Base-by-base conservation (phyloP, 345 rosid species). In the Eucalyptus pauciflora region DNA sequence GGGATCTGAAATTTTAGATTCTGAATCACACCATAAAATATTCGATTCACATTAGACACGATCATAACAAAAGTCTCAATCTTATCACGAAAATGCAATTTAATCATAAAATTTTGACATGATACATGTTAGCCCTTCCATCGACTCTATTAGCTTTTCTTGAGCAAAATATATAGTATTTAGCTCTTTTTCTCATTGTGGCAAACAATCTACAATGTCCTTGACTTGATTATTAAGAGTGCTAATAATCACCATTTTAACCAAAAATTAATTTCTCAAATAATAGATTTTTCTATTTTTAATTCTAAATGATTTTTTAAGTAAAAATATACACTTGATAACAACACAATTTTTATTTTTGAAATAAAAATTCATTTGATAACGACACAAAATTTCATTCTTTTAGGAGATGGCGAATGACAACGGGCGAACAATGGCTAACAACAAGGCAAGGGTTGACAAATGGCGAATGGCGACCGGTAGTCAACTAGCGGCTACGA, bases 331-430 rank as follows among this genome's bases (percentile, higher is more conserved):
- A 52, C 1, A 0, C 10, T 52, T 1, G 1, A 52, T 52, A 52
- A 0, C 4, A 52, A 52, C 24, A 18, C 4, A 3, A 18, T 18
- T 52, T 52, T 1, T 18, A 52, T 18, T 52, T 10, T 52, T 2
- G 0, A 0, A 52, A 52, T 18, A 52, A 18, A 52, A 52, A 1
- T 52, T 52, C 1, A 0, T 52, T 52, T 52, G 4, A 52, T 52
- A 52, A 51, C 3, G 8, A 51, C 4, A 51, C 2, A 17, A 45
- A 45, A 51, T 51, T 51, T 51, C 20, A 1, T 8, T 2, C 8
- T 51, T 3, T 14, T 3, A 7, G 2, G 2, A 1, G 0, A 51
- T 51, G 56, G 56, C 9, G 0, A 1, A 7, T 0, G 22, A 51
- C 1, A 8, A 1, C 24, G 8, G 4, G 58, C 24, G 10, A 52